These are phyloP conservation scores for Liquidambar formosana DNA, from an alignment of 164 flowering plant genomes.

Conservation along the genomic window DNA sequence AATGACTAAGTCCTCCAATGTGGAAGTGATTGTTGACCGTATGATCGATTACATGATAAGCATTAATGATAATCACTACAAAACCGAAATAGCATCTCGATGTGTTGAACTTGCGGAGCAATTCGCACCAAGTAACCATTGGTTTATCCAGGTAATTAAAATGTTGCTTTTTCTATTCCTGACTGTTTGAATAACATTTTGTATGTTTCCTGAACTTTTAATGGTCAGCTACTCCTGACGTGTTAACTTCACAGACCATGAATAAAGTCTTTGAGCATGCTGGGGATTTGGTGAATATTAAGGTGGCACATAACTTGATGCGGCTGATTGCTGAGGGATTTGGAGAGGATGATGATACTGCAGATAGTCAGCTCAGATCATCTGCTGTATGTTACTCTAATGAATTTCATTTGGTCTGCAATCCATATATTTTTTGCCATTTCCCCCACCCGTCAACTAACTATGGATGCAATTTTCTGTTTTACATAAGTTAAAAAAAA, in stretches of 20 bases:
- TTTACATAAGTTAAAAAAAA: too few relatives aligned
- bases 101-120: constrained; percentile 99
- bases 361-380: constrained; percentile 86
- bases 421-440: neutral
- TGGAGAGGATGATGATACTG: constrained; percentile 90
- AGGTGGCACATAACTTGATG: constrained; percentile 95
- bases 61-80: constrained; percentile 89
- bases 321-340: constrained; percentile 98
- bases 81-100: constrained; percentile 94
- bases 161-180: constrained; percentile 2
- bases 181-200: neutral
- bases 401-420: neutral
- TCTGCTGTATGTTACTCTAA: constrained; percentile 78
- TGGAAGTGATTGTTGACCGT: constrained; percentile 96
- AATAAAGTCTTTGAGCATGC: constrained; percentile 99
- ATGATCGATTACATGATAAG: constrained; percentile 98
- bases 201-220: neutral
- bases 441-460: too few relatives aligned
- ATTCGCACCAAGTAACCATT: constrained; percentile 96
- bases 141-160: constrained; percentile 89
- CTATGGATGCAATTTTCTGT: too few relatives aligned
- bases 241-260: constrained; percentile 72
- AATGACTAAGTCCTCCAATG: constrained; percentile 98
- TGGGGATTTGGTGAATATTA: constrained; percentile 85
- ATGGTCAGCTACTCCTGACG: constrained; percentile 8